phyloP scores from a whole-genome alignment of 2,329 filamentous ascomycete genomes.

The Cercospora sp. region DNA sequence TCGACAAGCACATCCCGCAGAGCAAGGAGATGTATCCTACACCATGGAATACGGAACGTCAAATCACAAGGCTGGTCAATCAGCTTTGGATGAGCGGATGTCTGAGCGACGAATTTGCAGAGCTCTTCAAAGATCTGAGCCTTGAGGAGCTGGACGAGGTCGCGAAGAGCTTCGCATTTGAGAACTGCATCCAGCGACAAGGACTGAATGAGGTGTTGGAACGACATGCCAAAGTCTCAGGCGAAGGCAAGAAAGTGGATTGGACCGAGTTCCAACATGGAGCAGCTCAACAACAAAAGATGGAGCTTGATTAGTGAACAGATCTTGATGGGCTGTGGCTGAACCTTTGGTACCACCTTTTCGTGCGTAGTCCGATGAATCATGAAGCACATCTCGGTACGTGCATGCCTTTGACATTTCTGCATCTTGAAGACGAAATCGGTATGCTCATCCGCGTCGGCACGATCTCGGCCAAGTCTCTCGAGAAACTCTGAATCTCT shows the following conservation, averaged over 20 bases:
- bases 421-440: not conserved
- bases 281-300: not conserved
- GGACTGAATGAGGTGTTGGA: constrained; percentile 56
- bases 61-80: constrained; percentile 44
- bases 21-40: constrained; percentile 36
- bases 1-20: constrained; percentile 33
- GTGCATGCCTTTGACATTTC: not conserved
- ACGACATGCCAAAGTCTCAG: constrained; percentile 41
- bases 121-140: constrained; percentile 55
- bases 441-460: not conserved
- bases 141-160: constrained; percentile 57
- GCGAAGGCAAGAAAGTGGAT: not conserved
- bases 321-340: not conserved
- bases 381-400: not conserved
- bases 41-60: constrained; percentile 37
- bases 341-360: not conserved
- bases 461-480: not conserved
- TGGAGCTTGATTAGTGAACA: constrained; percentile 13
- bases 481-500: not conserved
- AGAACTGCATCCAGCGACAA: constrained; percentile 55
- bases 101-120: constrained; percentile 57
- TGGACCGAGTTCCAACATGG: constrained; percentile 6
- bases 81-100: constrained; percentile 55
- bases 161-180: constrained; percentile 56
- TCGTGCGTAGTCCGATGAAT: not conserved